Evolutionary conservation across 2,329 filamentous ascomycete genomes (phyloP), one percentile per base, ranked within the genome.

Genomic region (Nothophoma quercina): DNA sequence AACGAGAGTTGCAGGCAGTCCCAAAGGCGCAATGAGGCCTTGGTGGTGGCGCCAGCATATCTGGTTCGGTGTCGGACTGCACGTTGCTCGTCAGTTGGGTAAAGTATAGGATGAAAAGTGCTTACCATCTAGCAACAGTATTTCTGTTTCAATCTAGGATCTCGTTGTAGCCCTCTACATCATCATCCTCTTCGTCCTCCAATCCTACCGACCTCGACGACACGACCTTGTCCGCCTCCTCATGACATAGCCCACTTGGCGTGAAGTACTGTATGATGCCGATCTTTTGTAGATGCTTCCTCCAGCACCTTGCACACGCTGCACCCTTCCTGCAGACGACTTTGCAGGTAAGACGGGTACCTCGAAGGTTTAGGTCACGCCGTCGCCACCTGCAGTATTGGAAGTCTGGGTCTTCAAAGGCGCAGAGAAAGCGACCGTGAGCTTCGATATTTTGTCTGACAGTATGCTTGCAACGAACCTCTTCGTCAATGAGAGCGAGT

Each of bases 371-470:
- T 22, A 69, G 42, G 33, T 69, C 65, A 22, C 39, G 23, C 16
- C 46, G 42, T 40, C 65, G 65, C 68, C 68, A 69, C 49, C 63
- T 51, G 45, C 56, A 62, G 44, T 63, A 47, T 42, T 62, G 49
- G 30, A 51, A 69, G 36, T 69, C 63, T 4, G 63, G 65, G 22
- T 69, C 68, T 33, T 69, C 65, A 22, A 66, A 69, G 2, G 60
- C 61, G 51, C 65, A 66, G 12, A 67, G 54, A 35, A 55, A 66
- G 8, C 58, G 59, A 33, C 59, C 55, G 35, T 58, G 58, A 21
- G 57, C 51, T 54, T 68, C 66, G 34, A 68, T 55, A 21, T 68
- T 68, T 16, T 48, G 55, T 34, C 68, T 67, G 30, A 56, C 29
- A 10, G 38, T 26, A 16, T 68, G 58, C 22, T 62, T 69, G 21